These are phyloP conservation scores for Crotalaria pallida DNA, from an alignment of 306 rosid species.

Conservation along the genomic window DNA sequence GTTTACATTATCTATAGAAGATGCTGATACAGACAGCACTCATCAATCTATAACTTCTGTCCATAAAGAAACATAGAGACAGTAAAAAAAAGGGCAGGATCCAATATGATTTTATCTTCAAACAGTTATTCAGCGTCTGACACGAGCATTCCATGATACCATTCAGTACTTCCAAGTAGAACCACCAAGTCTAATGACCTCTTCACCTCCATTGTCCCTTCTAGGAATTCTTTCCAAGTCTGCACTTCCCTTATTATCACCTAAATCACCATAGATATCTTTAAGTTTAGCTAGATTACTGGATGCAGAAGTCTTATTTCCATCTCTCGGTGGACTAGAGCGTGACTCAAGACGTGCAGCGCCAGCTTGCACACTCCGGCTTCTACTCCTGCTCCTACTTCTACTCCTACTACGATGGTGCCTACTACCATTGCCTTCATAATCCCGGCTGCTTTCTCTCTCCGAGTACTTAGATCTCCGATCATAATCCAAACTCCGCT, in stretches of 20 bases:
- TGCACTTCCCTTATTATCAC: conserved; percentile 54
- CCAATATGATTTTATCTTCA: not conserved
- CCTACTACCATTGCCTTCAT: conserved; percentile 47
- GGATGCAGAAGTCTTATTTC: conserved; percentile 50
- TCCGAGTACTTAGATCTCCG: conserved; percentile 45
- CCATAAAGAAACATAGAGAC: conserved; percentile 8
- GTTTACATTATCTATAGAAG: conserved; percentile 32
- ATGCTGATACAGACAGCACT: conserved; percentile 23
- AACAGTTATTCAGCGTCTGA: conserved; percentile 7
- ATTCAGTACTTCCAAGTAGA: conserved; percentile 32
- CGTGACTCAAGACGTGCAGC: conserved; percentile 28
- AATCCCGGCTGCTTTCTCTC: conserved; percentile 68
- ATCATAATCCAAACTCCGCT: conserved; percentile 52
- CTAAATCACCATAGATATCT: conserved; percentile 82
- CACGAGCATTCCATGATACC: conserved; percentile 15
- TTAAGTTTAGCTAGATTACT: conserved; percentile 88
- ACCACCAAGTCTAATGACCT: conserved; percentile 91
- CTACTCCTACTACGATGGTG: conserved; percentile 55
- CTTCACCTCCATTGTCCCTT: conserved; percentile 61
- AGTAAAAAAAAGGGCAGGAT: conserved; percentile 13
- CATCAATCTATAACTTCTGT: conserved; percentile 7
- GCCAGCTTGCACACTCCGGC: conserved; percentile 64
- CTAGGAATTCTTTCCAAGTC: conserved; percentile 46
- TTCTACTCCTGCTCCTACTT: conserved; percentile 71
- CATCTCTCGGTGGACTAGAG: conserved; percentile 58